Percentiles rank a stretch among this genome's conserved stretches.
These are phyloP conservation scores for Geosmithia putterillii DNA, from an alignment of 2,329 filamentous ascomycete genomes.

Conservation along the genomic window DNA sequence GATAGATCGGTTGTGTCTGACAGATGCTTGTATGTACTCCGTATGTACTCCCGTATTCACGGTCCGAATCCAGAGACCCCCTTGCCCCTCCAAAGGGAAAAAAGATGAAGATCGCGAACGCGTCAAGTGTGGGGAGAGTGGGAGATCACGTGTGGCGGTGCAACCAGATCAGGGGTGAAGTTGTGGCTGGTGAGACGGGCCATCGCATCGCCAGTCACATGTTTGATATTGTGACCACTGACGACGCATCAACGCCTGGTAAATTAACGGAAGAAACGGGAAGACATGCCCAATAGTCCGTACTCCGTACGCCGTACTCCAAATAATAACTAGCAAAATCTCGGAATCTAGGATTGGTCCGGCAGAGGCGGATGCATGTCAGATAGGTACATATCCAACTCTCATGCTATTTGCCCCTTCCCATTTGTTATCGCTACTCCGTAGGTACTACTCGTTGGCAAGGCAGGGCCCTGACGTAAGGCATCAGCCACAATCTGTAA, in stretches of 20 bases:
- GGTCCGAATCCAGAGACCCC: too few relatives aligned
- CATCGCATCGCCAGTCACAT: too few relatives aligned
- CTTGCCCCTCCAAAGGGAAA: neutral
- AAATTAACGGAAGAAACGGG: too few relatives aligned
- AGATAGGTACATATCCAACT: too few relatives aligned
- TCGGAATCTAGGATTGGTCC: too few relatives aligned
- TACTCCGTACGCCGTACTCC: too few relatives aligned
- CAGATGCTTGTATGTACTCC: neutral
- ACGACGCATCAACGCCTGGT: too few relatives aligned
- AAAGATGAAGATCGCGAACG: neutral
- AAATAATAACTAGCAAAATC: too few relatives aligned
- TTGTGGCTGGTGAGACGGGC: neutral
- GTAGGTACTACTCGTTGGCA: neutral
- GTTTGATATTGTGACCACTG: too few relatives aligned
- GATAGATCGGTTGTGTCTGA: neutral
- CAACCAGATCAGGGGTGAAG: neutral
- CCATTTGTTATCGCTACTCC: neutral
- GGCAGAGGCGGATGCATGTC: too few relatives aligned
- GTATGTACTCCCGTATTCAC: neutral
- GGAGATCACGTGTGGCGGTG: neutral
- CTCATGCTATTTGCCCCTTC: too few relatives aligned
- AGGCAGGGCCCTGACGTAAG: neutral
- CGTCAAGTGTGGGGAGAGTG: neutral
- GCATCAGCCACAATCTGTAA: neutral
- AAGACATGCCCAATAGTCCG: too few relatives aligned